Base-by-base conservation (phyloP, 2,329 filamentous ascomycete species). In the Beauveria pseudobassiana region DNA sequence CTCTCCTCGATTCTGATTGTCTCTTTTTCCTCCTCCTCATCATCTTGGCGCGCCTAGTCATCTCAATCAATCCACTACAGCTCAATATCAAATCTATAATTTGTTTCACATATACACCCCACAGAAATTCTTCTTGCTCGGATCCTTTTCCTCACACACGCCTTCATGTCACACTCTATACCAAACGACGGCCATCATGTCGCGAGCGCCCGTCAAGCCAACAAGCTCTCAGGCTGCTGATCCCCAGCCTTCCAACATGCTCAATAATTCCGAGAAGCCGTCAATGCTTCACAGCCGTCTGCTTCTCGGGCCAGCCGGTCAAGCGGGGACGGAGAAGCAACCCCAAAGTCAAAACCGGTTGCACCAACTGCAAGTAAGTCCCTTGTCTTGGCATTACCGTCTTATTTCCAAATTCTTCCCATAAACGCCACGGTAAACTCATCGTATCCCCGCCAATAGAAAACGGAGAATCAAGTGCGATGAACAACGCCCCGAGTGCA, bases 281-380 rank as follows among this genome's bases (percentile, higher is more conserved):
- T 14, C 38, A 22, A 28, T 14, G 12, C 38, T 18, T 40, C 18
- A 30, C 40, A 42, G 2, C 18, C 40, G 14, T 7, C 26, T 10
- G 8, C 9, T n/a, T 20, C 69, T 70, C 60, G 2, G 46, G 20
- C 5, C 54, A 34, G 22, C 61, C 43, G 6, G 61, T 22, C 42
- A 82, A 78, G 68, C 77, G 81, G 58, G 75, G 75, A 16, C 76
- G 82, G 60, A 80, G 76, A 30, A 85, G 82, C 70, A 81, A 78
- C 65, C 81, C 82, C 16, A 87, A 87, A 70, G 85, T 87, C 65
- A 87, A 86, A 75, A 87, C 85, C 1, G 85, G 85, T 46, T 88
- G 86, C 72, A 79, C 78, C 67, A 86, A 84, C 71, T 88, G 85
- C 85, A 88, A 88, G 85, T 87, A 77, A 71, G 85, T 78, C 12